Percentiles rank a stretch among this genome's conserved stretches.
Conservation (phyloP, 768 basidiomycete species). For the Amanita jacksonii region DNA sequence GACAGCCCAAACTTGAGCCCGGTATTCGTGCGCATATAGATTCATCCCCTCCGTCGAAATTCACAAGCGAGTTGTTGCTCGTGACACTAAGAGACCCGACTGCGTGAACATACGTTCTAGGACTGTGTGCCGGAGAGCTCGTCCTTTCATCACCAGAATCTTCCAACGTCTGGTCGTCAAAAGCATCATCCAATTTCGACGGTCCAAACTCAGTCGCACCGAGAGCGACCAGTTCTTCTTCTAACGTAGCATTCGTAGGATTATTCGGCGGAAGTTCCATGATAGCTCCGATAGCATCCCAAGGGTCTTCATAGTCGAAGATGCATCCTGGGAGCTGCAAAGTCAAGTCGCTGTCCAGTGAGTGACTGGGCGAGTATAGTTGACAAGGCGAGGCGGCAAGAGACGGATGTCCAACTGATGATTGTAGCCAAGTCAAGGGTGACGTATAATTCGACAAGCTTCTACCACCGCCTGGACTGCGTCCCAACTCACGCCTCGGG, state of each 20-base stretch:
- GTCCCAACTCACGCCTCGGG: neutral
- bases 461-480: neutral
- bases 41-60: too few relatives aligned
- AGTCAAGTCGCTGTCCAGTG: neutral
- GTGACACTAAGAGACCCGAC: too few relatives aligned
- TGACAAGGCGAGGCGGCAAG: neutral
- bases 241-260: neutral
- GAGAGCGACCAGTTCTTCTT: conserved; percentile 1
- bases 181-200: neutral
- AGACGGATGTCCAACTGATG: neutral
- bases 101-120: neutral
- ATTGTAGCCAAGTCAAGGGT: conserved; percentile 1
- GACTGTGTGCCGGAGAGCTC: neutral
- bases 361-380: neutral
- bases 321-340: neutral
- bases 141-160: conserved; percentile 1
- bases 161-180: neutral
- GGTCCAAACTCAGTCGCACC: neutral
- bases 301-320: conserved; percentile 8
- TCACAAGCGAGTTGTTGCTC: too few relatives aligned
- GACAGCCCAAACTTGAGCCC: too few relatives aligned
- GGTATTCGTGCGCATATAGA: too few relatives aligned
- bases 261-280: conserved; percentile 4
- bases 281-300: conserved; percentile 7
- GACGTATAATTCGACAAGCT: conserved; percentile 1